Base-by-base conservation (phyloP, 2,329 filamentous ascomycete genomes). In the Cytospora piceae region DNA sequence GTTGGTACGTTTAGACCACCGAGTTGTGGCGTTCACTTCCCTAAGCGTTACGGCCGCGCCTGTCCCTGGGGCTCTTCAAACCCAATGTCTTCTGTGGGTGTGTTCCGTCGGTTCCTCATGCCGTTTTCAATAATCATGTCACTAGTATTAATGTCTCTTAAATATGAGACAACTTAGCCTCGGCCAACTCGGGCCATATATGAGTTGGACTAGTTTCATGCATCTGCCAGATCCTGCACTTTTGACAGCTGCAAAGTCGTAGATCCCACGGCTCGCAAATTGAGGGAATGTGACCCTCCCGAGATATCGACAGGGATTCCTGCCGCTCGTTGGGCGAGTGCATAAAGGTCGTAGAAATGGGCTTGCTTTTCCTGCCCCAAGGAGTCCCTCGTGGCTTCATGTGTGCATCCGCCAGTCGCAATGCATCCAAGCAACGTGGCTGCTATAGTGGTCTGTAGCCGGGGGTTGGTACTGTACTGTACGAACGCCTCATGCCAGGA, bases 201-300 rank as follows among this genome's bases (percentile, higher is more conserved):
- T 56, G 15, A 42, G 39, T n/a, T 57, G 51, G 34, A 34, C 39
- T 42, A 42, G 39, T 42, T n/a, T 57, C 60, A 56, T n/a, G 29
- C 60, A 56, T 49, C 52, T 63, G 60, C 53, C 31, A 63, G 60
- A 57, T 63, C 60, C 55, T 63, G 60, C 60, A 51, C 60, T 54
- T 63, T 56, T 63, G 60, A 63, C 60, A 63, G 60, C 60, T 63
- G 60, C 53, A 63, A 63, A 63, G 29, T 42, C 39, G 53, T 53
- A 63, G 60, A 63, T 63, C 60, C 56, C 27, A 51, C 29, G n/a
- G 46, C 12, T 24, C n/a, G 9, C 46, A 49, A 4, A 49, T 49
- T 49, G 46, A n/a, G 46, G n/a, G n/a, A 24, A 49, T 49, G 46
- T 20, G n/a, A 49, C 46, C 46, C 46, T 49, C 46, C 22, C 15